Percentiles rank a stretch among this genome's conserved stretches.
Conservation (phyloP, 1,139 yeast species). For the Hansenula sp. region DNA sequence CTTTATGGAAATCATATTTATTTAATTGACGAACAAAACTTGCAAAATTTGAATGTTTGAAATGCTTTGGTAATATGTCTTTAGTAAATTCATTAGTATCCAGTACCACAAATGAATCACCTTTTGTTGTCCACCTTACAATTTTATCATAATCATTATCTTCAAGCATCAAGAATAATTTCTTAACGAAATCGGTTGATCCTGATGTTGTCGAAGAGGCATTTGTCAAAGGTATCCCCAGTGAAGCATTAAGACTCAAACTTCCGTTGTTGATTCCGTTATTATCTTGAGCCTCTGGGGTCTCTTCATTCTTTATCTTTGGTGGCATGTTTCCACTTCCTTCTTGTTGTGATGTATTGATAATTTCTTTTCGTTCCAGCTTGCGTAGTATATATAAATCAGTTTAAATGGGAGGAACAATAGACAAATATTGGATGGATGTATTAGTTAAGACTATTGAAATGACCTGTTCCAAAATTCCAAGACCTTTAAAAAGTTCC, state of each 20-base stretch:
- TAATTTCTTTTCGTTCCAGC: too few species aligned
- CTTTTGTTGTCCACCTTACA: constrained; percentile 79
- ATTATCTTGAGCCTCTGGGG: constrained; percentile 4
- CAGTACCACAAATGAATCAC: constrained; percentile 83
- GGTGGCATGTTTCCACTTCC: constrained; percentile 10
- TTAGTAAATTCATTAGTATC: constrained; percentile 90
- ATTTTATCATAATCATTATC: constrained; percentile 68
- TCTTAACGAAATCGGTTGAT: constrained; percentile 73
- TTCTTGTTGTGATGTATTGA: too few species aligned
- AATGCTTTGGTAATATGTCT: constrained; percentile 80
- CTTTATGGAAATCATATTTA: constrained; percentile 96
- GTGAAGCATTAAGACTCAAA: constrained; percentile 14
- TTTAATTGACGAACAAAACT: constrained; percentile 91
- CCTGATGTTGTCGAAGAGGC: constrained; percentile 31
- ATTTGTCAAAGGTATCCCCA: constrained; percentile 21
- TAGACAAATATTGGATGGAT: too few species aligned
- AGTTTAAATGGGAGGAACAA: too few species aligned
- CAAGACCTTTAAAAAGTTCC: too few species aligned
- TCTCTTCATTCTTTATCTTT: constrained; percentile 10
- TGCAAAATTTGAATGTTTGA: constrained; percentile 92
- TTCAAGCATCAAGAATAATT: constrained; percentile 78
- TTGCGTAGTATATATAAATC: too few species aligned
- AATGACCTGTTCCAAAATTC: too few species aligned
- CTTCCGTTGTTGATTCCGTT: constrained; percentile 3
- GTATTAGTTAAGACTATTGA: too few species aligned